These are phyloP conservation scores for rapeseed (Brassica napus) DNA, from an alignment of 345 rosid genomes.

Conservation along the genomic window DNA sequence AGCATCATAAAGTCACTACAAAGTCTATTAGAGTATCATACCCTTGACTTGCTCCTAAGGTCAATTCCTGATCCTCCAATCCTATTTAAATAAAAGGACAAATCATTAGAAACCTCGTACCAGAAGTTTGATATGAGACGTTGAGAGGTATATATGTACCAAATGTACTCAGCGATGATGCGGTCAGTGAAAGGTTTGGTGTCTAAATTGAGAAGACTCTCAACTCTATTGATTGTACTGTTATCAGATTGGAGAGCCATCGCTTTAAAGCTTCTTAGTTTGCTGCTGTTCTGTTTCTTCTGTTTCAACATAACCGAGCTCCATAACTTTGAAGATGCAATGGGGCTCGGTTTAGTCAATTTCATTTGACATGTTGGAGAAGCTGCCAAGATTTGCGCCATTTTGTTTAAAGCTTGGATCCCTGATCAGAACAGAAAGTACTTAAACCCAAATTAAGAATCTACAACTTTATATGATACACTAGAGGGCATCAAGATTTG, in stretches of 20 bases:
- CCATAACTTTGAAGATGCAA: conserved; percentile 58
- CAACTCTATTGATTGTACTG: conserved; percentile 69
- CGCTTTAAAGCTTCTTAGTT: conserved; percentile 55
- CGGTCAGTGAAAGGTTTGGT: conserved; percentile 76
- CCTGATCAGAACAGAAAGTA: conserved; percentile 30
- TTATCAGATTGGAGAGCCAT: conserved; percentile 66
- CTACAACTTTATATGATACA: not conserved
- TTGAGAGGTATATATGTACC: conserved; percentile 49
- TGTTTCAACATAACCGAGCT: conserved; percentile 66
- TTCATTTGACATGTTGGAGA: conserved; percentile 77
- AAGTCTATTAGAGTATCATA: conserved; percentile 34
- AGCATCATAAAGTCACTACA: not conserved
- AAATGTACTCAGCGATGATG: conserved; percentile 95
- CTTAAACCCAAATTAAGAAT: conserved; percentile 13
- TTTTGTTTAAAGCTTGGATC: conserved; percentile 37
- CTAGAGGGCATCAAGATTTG: not conserved
- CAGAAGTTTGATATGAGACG: not conserved
- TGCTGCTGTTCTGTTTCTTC: conserved; percentile 56
- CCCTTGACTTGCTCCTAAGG: conserved; percentile 94
- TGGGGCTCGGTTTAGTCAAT: conserved; percentile 53
- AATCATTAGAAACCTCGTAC: not conserved
- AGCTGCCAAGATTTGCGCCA: conserved; percentile 92
- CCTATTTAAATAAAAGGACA: conserved; percentile 46
- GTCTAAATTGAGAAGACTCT: conserved; percentile 76
- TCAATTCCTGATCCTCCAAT: conserved; percentile 92